Conservation (phyloP, 768 basidiomycete species). For the Russula virescens region DNA sequence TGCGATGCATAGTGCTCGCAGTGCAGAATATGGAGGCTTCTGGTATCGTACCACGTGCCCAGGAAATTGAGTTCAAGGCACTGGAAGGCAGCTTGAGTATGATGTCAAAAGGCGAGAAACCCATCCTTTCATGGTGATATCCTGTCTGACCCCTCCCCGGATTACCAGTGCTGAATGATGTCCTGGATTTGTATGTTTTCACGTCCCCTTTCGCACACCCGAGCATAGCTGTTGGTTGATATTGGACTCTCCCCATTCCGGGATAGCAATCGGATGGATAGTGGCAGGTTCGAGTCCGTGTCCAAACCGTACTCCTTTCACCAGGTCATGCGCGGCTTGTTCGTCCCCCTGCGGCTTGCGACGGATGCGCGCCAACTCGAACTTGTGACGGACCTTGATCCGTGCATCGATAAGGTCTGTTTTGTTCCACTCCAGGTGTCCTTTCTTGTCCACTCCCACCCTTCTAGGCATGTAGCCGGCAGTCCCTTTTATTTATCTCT, state of each 20-base stretch:
- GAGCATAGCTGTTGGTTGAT: neutral
- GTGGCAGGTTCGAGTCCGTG: slow-evolving; percentile 73
- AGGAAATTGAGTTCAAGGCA: slow-evolving; percentile 85
- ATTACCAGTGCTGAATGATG: slow-evolving; percentile 62
- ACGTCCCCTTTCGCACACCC: neutral
- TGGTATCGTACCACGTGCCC: slow-evolving; percentile 62
- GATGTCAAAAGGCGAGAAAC: slow-evolving; percentile 72
- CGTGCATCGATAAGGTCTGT: slow-evolving; percentile 54
- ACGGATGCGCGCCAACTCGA: slow-evolving; percentile 62
- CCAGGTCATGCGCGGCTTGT: slow-evolving; percentile 67
- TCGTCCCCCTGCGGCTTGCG: slow-evolving; percentile 61
- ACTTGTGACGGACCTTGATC: slow-evolving; percentile 64
- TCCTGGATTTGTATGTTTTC: slow-evolving; percentile 59
- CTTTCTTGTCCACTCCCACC: neutral
- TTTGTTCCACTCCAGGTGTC: neutral
- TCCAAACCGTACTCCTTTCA: slow-evolving; percentile 71
- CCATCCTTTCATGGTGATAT: neutral
- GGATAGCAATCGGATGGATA: slow-evolving; percentile 76
- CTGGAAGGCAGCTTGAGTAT: slow-evolving; percentile 75
- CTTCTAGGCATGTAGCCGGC: neutral
- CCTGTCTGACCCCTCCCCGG: slow-evolving; percentile 5
- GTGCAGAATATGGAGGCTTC: slow-evolving; percentile 90
- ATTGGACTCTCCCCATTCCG: neutral
- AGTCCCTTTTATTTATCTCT: neutral
- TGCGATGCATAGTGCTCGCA: slow-evolving; percentile 48